A percentile compares a stretch with the other conserved stretches of the same genome.
Conservation (phyloP, 352 stramenopile species). For the Stramenopiles sp. region DNA sequence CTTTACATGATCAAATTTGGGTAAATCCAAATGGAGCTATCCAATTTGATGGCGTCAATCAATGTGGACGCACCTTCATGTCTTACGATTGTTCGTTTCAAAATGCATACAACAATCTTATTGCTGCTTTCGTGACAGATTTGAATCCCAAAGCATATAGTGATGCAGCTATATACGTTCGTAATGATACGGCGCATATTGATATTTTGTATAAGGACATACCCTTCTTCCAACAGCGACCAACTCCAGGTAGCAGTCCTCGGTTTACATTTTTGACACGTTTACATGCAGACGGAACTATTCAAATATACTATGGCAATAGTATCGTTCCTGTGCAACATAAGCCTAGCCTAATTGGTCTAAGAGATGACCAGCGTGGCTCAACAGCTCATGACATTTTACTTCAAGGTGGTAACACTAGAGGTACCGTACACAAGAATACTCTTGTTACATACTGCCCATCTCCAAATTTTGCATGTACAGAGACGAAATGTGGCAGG, state of each 20-base stretch:
- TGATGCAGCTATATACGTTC: background rate
- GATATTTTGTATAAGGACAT: background rate
- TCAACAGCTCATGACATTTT: background rate
- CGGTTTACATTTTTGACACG: slow-evolving; percentile 4
- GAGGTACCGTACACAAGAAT: background rate
- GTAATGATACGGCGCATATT: background rate
- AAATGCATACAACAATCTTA: background rate
- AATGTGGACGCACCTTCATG: background rate
- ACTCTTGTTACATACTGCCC: background rate
- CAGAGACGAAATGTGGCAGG: background rate
- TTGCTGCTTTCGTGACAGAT: slow-evolving; percentile 8
- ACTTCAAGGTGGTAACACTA: background rate
- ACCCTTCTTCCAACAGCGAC: background rate
- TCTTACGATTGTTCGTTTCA: background rate
- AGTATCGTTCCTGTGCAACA: background rate
- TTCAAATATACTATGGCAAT: background rate
- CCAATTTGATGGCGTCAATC: background rate
- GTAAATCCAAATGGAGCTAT: slow-evolving; percentile 9
- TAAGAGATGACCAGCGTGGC: background rate
- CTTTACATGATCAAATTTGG: background rate
- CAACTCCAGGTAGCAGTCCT: background rate
- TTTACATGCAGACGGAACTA: background rate
- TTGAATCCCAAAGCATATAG: slow-evolving; percentile 1
- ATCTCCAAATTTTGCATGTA: slow-evolving; percentile 9
- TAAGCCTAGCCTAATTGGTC: background rate